Evolutionary conservation across 768 basidiomycete species (phyloP).

Genomic region (Tephrocybe sp.): DNA sequence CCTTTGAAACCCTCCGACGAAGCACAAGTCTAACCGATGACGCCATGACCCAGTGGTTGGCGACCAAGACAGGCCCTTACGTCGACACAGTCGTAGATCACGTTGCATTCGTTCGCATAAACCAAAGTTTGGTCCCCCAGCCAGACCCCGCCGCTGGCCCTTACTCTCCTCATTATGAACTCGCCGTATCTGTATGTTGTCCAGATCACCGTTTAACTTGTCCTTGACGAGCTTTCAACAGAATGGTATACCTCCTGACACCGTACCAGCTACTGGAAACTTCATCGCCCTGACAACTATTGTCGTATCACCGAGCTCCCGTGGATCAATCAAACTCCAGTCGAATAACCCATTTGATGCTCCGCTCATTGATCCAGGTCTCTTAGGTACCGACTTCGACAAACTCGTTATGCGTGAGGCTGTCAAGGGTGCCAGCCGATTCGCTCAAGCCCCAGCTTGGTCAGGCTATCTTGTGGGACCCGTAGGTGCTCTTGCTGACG

Average conservation of each 20-base stretch:
- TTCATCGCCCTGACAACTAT: conserved; percentile 11
- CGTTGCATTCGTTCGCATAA: conserved; percentile 28
- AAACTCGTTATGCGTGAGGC: conserved; percentile 24
- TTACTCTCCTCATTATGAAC: conserved; percentile 33
- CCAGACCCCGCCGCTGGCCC: conserved; percentile 33
- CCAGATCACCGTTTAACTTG: background rate
- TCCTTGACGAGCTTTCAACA: background rate
- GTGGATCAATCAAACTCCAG: conserved; percentile 26
- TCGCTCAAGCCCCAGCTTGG: conserved; percentile 19
- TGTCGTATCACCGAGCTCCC: conserved; percentile 19
- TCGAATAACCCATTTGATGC: conserved; percentile 41
- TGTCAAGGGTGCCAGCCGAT: conserved; percentile 16
- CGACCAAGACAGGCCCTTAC: conserved; percentile 29
- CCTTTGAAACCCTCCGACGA: conserved; percentile 25
- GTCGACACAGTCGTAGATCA: conserved; percentile 24
- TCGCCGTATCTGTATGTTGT: conserved; percentile 27
- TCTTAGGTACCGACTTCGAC: conserved; percentile 29
- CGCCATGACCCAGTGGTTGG: conserved; percentile 27
- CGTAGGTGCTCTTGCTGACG: conserved; percentile 4
- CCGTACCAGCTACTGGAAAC: conserved; percentile 13
- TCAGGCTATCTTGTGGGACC: conserved; percentile 19
- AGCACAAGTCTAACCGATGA: conserved; percentile 8
- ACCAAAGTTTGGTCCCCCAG: conserved; percentile 7
- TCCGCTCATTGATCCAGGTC: conserved; percentile 47
- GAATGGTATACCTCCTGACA: conserved; percentile 14